Conservation (phyloP, 371 early-diverging fungal genomes). For the Thermomucor indicae-seudaticae region DNA sequence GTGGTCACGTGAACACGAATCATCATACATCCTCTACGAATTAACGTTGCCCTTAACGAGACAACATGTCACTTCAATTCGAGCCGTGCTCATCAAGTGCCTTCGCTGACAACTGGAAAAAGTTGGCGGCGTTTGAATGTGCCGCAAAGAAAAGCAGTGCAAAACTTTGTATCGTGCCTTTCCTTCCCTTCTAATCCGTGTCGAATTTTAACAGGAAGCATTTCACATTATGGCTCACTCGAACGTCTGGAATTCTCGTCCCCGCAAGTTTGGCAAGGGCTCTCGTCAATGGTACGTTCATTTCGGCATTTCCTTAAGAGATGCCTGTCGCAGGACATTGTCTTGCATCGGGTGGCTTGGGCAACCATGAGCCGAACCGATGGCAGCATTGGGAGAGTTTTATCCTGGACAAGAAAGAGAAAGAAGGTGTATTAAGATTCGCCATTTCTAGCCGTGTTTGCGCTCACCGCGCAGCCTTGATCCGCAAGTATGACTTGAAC, state of each 20-base stretch:
- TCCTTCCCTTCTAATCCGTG: too few relatives aligned
- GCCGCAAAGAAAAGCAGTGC: too few relatives aligned
- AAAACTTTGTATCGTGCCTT: too few relatives aligned
- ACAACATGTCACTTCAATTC: too few relatives aligned
- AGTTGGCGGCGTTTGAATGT: too few relatives aligned
- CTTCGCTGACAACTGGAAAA: too few relatives aligned
- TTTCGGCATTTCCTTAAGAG: neutral
- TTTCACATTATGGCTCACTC: constrained; percentile 87
- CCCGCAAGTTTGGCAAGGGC: constrained; percentile 97
- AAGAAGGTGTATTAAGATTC: neutral
- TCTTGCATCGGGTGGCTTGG: neutral
- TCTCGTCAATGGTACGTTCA: constrained; percentile 90
- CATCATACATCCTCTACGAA: too few relatives aligned
- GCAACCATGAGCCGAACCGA: too few relatives aligned
- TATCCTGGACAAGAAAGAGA: neutral
- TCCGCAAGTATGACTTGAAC: constrained; percentile 99
- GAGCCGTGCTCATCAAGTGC: too few relatives aligned
- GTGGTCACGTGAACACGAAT: too few relatives aligned
- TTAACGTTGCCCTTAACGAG: too few relatives aligned
- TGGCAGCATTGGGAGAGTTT: neutral
- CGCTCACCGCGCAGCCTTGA: constrained; percentile 98
- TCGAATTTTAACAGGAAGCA: too few relatives aligned
- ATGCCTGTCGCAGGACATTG: neutral
- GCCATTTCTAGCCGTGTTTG: constrained; percentile 85
- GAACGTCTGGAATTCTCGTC: constrained; percentile 95